Evolutionary conservation across 768 basidiomycete species (phyloP), one percentile per base, ranked within the genome.

Genomic region (Royoungia palumana): DNA sequence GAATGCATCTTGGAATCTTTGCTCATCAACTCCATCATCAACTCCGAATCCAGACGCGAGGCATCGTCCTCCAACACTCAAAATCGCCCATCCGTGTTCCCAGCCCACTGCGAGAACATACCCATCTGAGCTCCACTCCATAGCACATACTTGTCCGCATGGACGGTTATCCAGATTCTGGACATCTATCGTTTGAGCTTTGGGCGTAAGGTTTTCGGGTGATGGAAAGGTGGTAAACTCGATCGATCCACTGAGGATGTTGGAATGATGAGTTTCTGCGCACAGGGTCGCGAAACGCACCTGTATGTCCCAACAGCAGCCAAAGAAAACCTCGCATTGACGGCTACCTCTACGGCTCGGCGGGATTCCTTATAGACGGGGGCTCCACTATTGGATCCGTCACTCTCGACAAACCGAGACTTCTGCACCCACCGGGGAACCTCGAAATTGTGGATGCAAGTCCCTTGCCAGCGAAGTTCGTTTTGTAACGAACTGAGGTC

Each of bases 91-190:
- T 7, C 92, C 94, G 45, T 78, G 69, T 53, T 82, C 77, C 88
- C 92, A 96, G 0, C 92, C 95, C 2, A 93, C 92, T 28, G 94
- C 94, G 11, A 99, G 73, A 6, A 90, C 91, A 68, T 94, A 94
- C 3, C 95, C 95, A 67, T 99, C 96, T 1, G 89, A 89, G 43
- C 89, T 94, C 95, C 94, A 97, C 57, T 92, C 83, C 66, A 95
- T 74, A 11, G 80, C 66, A 50, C 67, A 78, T 5, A 92, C 82
- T 35, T 77, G 69, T 1, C 89, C 90, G 5, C 75, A 79, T 8
- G 76, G 73, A 38, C 72, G 73, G 53, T 75, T 78, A 53, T 81
- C 79, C 32, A 80, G 74, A 52, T 82, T 80, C 5, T 85, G 82
- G n/a, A 87, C 67, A 20, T 80, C 69, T 41, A 91, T 68, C 17